These are phyloP conservation scores for Gaertneriomyces sp. DNA, from an alignment of 192 early-diverging fungal species.

Conservation along the genomic window DNA sequence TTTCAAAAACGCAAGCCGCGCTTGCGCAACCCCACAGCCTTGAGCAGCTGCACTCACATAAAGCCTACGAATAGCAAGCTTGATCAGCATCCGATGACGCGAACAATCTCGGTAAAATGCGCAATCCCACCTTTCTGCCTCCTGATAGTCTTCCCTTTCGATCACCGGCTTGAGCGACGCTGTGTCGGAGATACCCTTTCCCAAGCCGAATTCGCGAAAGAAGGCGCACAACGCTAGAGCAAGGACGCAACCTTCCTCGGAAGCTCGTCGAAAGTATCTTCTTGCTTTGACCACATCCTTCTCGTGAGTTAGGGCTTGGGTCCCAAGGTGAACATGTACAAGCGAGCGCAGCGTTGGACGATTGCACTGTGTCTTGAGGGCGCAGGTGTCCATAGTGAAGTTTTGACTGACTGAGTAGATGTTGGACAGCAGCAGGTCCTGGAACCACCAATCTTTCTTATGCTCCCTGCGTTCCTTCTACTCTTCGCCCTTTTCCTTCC, in stretches of 20 bases:
- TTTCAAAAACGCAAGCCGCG: conserved; percentile 49
- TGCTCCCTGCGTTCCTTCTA: too few relatives aligned
- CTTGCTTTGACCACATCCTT: conserved; percentile 20
- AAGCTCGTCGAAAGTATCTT: conserved; percentile 8
- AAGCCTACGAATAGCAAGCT: conserved; percentile 12
- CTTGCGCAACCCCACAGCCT: conserved; percentile 40
- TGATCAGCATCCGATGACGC: not conserved
- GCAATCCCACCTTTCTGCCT: conserved; percentile 37
- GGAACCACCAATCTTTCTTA: too few relatives aligned
- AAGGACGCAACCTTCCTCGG: conserved; percentile 14
- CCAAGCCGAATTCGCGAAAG: conserved; percentile 36
- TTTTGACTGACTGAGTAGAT: too few relatives aligned
- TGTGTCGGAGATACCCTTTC: not conserved
- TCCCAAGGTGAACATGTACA: conserved; percentile 3
- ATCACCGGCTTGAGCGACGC: not conserved
- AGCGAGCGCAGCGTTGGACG: too few relatives aligned
- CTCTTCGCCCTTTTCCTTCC: too few relatives aligned
- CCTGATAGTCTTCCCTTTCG: conserved; percentile 24
- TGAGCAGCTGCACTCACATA: conserved; percentile 33
- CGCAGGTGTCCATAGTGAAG: too few relatives aligned
- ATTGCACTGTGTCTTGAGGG: too few relatives aligned
- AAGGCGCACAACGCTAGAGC: conserved; percentile 31
- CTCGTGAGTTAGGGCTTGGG: not conserved
- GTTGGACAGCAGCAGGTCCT: too few relatives aligned
- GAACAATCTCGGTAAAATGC: not conserved